phyloP scores from a whole-genome alignment of 2,329 filamentous ascomycete species.

The Chrysoporthe deuterocubensis region DNA sequence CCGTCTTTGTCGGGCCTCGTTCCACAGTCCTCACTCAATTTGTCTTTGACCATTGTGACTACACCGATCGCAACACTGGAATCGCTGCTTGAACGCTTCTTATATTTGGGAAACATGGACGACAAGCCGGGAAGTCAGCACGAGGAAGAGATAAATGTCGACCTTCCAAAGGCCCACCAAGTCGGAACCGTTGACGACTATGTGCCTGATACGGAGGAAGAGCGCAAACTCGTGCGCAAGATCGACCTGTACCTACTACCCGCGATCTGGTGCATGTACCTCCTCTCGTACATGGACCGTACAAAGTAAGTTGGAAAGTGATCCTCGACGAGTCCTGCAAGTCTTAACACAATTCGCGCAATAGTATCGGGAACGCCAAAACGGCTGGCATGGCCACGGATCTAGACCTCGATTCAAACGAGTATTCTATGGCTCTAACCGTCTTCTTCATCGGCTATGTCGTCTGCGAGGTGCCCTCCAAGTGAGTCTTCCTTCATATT shows the following conservation, averaged over 20 bases:
- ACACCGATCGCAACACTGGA: neutral
- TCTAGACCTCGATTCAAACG: slow-evolving; percentile 44
- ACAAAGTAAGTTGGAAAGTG: slow-evolving; percentile 44
- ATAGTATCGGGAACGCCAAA: slow-evolving; percentile 42
- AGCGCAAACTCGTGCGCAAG: slow-evolving; percentile 35
- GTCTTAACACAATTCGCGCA: neutral
- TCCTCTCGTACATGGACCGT: slow-evolving; percentile 48
- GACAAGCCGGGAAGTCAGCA: slow-evolving; percentile 18
- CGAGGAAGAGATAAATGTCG: slow-evolving; percentile 13
- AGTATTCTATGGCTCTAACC: slow-evolving; percentile 47
- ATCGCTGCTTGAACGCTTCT: neutral
- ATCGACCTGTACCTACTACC: slow-evolving; percentile 47
- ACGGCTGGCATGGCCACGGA: slow-evolving; percentile 48
- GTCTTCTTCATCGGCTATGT: slow-evolving; percentile 48
- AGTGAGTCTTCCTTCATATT: slow-evolving; percentile 28
- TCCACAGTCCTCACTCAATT: too few relatives aligned
- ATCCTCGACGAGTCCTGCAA: too few relatives aligned
- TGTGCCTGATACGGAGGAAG: slow-evolving; percentile 22
- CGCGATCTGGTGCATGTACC: slow-evolving; percentile 45
- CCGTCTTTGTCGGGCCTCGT: neutral
- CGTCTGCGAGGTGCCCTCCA: slow-evolving; percentile 50
- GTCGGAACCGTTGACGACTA: slow-evolving; percentile 7
- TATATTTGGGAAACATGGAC: neutral
- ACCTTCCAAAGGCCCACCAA: slow-evolving; percentile 12
- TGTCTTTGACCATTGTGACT: neutral